Conservation (phyloP, 495 filamentous ascomycete genomes). For the Annulohypoxylon moriforme region DNA sequence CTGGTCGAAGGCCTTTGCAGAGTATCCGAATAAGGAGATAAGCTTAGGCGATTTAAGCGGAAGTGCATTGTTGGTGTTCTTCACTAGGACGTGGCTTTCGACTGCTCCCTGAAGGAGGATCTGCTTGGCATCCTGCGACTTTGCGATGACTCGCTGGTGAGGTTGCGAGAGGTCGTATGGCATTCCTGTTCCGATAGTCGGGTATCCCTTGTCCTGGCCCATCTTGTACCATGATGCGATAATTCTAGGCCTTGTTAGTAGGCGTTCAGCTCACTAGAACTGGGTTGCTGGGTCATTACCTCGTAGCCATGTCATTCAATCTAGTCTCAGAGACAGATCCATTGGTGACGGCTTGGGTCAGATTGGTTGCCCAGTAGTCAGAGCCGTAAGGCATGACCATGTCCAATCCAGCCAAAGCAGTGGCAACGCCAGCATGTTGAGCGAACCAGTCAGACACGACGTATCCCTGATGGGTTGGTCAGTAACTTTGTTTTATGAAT, state of each 20-base stretch:
- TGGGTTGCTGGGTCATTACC: conserved; percentile 39
- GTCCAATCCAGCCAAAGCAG: conserved; percentile 67
- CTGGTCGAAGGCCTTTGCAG: conserved; percentile 56
- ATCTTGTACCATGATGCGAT: conserved; percentile 68
- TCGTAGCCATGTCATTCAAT: conserved; percentile 63
- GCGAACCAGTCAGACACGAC: conserved; percentile 73
- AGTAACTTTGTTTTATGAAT: not conserved
- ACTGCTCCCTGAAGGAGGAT: conserved; percentile 59
- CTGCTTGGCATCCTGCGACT: conserved; percentile 55
- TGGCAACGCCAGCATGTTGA: conserved; percentile 65
- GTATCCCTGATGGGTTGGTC: conserved; percentile 58
- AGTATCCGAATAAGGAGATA: conserved; percentile 65
- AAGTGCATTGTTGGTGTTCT: conserved; percentile 67
- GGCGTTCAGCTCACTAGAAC: not conserved
- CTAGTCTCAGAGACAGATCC: conserved; percentile 62
- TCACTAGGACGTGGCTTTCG: conserved; percentile 71
- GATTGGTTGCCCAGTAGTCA: conserved; percentile 52
- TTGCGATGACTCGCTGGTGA: conserved; percentile 63
- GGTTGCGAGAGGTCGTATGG: conserved; percentile 62
- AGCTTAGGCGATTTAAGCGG: conserved; percentile 64
- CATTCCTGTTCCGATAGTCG: conserved; percentile 59
- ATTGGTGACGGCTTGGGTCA: conserved; percentile 59
- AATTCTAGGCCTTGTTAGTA: conserved; percentile 59
- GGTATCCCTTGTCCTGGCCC: conserved; percentile 65
- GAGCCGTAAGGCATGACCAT: conserved; percentile 68